Conservation (phyloP, 148 eudicot genomes). For the Cornus kousa region DNA sequence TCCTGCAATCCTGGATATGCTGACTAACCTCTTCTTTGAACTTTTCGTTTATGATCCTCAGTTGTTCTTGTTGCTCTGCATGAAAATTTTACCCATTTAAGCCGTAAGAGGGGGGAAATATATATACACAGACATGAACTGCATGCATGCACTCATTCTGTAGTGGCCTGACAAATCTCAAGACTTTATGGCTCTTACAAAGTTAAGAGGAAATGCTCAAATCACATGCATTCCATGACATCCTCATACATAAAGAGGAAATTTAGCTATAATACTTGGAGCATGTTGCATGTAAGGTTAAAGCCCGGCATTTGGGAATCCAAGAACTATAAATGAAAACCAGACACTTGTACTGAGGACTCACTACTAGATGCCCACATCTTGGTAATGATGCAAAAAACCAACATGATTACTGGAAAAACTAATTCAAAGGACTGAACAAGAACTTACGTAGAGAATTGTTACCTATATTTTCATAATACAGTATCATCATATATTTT, state of each 20-base stretch:
- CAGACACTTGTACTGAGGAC: background rate
- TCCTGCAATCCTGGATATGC: conserved; percentile 60
- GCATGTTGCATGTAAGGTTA: background rate
- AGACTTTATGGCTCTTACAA: background rate
- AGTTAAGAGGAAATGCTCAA: background rate
- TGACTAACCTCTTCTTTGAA: conserved; percentile 61
- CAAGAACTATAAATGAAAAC: background rate
- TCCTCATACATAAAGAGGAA: background rate
- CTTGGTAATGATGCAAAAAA: background rate
- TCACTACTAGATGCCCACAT: background rate
- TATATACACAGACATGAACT: background rate
- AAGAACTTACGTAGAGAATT: background rate
- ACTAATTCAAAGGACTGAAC: background rate
- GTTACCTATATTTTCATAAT: too few species aligned
- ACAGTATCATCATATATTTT: background rate
- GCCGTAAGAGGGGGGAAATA: background rate
- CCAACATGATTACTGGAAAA: background rate
- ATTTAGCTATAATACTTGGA: background rate
- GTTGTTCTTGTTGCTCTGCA: conserved; percentile 71
- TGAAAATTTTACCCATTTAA: background rate
- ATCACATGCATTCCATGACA: background rate
- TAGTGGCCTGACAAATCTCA: background rate
- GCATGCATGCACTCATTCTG: background rate
- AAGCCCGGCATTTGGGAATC: background rate
- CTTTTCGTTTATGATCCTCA: conserved; percentile 55